These are phyloP conservation scores for Eucalyptus coolabah DNA, from an alignment of 345 rosid species.

Conservation along the genomic window DNA sequence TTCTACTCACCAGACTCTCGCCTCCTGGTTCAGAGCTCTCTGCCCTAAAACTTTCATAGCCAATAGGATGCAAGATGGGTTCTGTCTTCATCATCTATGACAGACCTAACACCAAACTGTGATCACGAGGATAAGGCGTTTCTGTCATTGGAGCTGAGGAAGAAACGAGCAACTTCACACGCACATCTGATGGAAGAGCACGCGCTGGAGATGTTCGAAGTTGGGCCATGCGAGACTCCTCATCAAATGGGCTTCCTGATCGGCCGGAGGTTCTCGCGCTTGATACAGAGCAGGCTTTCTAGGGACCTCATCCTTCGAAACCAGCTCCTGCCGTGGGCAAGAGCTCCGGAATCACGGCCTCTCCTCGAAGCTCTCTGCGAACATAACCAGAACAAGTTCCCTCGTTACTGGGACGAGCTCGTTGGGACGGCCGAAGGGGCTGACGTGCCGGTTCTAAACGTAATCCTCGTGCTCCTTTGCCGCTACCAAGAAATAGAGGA, in stretches of 20 bases:
- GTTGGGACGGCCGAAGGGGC: slow-evolving; percentile 44
- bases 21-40: background rate
- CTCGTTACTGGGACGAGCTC: slow-evolving; percentile 48
- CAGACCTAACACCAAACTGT: background rate
- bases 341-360: background rate
- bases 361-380: slow-evolving; percentile 17
- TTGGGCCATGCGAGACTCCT: slow-evolving; percentile 39
- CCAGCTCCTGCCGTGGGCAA: slow-evolving; percentile 42
- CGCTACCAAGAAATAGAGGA: background rate
- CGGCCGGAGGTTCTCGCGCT: slow-evolving; percentile 29
- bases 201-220: slow-evolving; percentile 32
- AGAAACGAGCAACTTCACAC: background rate
- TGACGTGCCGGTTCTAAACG: slow-evolving; percentile 39
- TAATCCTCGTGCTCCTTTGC: background rate
- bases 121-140: background rate
- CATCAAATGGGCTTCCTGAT: slow-evolving; percentile 31
- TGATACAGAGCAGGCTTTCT: slow-evolving; percentile 33
- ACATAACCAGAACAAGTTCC: slow-evolving; percentile 27
- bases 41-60: background rate
- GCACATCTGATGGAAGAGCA: background rate
- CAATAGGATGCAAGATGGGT: background rate
- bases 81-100: background rate
- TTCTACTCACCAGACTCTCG: background rate
- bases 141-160: background rate
- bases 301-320: slow-evolving; percentile 34